Base-by-base conservation (phyloP, 73 alveolate species). In the Paramecium tetraurelia region DNA sequence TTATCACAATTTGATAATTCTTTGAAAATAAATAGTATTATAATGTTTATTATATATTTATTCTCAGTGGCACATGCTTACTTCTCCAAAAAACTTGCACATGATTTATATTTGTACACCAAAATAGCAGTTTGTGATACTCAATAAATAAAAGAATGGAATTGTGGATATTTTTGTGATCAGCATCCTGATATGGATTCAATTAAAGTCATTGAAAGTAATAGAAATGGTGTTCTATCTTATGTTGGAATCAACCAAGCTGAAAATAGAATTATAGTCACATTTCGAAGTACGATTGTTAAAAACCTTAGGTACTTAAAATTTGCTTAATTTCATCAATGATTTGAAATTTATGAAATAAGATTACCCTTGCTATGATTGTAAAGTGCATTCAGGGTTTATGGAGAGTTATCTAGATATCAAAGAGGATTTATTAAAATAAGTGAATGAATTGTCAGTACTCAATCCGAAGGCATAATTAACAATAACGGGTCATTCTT, bases 111-210 rank as follows among this genome's bases (percentile, higher is more conserved):
- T 44, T 21, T 75, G 63, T 75, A 75, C n/a, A 33, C 87, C 0
- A 36, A 75, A 36, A 44, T 36, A 21, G 48, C 87, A 14, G 58
- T 36, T 36, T 75, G 87, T 40, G 59, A 75, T 2, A 75, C 59
- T 36, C 14, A 22, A 71, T 71, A 27, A 71, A 71, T 71, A 75
- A 20, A 75, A 35, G 48, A 75, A 36, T 75, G 87, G 87, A 75
- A 75, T 75, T 75, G 87, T 75, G 69, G 87, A 75, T 75, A 36
- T 36, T 75, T 75, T 75, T 75, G 68, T 36, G 63, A 75, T 2
- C 38, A 75, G 18, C 87, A 75, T 36, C 87, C 87, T 16, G 59
- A 75, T 75, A 33, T 40, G 48, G 33, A 33, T 33, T 21, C 41
- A 5, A 40, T 35, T n/a, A 36, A 20, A 75, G 58, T 40, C 4